phyloP scores from a whole-genome alignment of 176 grass and related monocot species.

The Rhynchospora breviuscula region DNA sequence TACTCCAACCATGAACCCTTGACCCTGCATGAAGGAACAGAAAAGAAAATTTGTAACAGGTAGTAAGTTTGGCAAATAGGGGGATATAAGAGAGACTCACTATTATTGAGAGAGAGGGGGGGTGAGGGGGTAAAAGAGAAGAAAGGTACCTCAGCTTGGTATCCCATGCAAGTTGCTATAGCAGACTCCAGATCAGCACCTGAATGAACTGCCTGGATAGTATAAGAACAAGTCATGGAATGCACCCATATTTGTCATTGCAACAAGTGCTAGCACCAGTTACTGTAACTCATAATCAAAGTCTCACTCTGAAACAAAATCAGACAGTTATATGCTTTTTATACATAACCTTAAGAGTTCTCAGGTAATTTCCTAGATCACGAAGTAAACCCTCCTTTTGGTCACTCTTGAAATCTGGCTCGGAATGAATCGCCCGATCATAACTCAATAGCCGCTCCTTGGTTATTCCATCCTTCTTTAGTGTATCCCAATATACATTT shows the following conservation, averaged over 20 bases:
- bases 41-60: background rate
- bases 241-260: background rate
- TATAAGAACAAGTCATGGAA: background rate
- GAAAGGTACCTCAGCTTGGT: conserved; percentile 70
- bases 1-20: conserved; percentile 99
- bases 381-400: conserved; percentile 80
- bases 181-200: conserved; percentile 99
- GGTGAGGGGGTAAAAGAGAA: background rate
- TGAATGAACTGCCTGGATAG: conserved; percentile 84
- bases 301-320: conserved; percentile 7
- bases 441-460: conserved; percentile 89
- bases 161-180: conserved; percentile 93
- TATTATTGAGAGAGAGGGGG: conserved; percentile 4
- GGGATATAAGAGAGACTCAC: background rate
- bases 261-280: background rate
- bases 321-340: background rate
- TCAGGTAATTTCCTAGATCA: conserved; percentile 79
- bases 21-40: conserved; percentile 41
- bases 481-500: conserved; percentile 84
- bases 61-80: background rate
- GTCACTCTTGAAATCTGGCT: conserved; percentile 76
- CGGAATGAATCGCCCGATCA: conserved; percentile 92
- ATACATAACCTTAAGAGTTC: conserved; percentile 76
- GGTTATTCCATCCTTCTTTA: conserved; percentile 89
- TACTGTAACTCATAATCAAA: background rate